These are phyloP conservation scores for Cutaneotrichosporon mucoides DNA, from an alignment of 1,284 basidiomycete genomes.

Conservation along the genomic window DNA sequence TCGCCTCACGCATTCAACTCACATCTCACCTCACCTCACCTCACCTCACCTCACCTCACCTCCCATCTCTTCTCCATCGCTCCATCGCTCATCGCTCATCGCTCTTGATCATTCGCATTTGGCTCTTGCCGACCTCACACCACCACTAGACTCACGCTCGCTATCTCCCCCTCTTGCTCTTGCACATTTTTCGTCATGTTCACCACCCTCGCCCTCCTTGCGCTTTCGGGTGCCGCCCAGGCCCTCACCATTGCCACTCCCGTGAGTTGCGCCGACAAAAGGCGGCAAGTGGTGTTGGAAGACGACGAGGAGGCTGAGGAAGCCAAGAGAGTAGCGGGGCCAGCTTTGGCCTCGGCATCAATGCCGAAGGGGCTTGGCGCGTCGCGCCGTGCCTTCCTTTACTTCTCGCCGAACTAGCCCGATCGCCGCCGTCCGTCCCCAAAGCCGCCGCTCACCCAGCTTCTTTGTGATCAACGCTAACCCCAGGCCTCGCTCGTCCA, in stretches of 20 bases:
- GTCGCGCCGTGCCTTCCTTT: too few species aligned
- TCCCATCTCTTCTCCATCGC: not conserved
- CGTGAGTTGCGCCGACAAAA: not conserved
- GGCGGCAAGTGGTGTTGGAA: too few species aligned
- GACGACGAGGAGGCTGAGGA: too few species aligned
- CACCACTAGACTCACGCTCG: not conserved
- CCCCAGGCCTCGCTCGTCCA: conserved; percentile 35
- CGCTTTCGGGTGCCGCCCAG: conserved; percentile 3
- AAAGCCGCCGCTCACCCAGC: too few species aligned
- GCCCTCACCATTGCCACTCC: conserved; percentile 10
- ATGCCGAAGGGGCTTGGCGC: too few species aligned
- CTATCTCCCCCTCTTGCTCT: too few species aligned
- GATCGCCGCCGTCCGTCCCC: too few species aligned
- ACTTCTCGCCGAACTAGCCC: too few species aligned
- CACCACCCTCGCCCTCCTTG: conserved; percentile 3
- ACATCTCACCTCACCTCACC: not conserved
- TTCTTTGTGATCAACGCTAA: not conserved
- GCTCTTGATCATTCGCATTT: not conserved
- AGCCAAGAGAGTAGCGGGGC: too few species aligned
- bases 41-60: not conserved
- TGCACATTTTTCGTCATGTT: conserved; percentile 9
- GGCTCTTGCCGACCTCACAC: not conserved
- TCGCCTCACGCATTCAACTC: not conserved
- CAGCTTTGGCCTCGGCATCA: too few species aligned
- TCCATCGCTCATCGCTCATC: not conserved